phyloP scores from a whole-genome alignment of 202 grass and related monocot genomes.

The Schoenoplectus tabernaemontani region DNA sequence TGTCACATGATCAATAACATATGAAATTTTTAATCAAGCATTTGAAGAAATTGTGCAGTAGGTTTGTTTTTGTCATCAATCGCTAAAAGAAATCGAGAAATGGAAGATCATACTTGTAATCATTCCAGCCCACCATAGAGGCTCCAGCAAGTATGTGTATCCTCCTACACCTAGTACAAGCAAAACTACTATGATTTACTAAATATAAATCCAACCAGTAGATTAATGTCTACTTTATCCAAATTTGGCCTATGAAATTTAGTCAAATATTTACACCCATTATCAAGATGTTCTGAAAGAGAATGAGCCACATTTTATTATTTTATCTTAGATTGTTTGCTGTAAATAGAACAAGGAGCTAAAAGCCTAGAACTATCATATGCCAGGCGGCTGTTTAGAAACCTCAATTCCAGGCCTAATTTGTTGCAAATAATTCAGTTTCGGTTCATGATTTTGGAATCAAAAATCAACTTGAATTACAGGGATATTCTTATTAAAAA shows the following conservation, averaged over 20 bases:
- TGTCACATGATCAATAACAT: background rate
- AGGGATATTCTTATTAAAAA: background rate
- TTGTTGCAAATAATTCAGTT: background rate
- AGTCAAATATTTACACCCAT: background rate
- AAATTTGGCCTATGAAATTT: background rate
- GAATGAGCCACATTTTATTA: background rate
- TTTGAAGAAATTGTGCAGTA: background rate
- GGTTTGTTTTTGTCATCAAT: background rate
- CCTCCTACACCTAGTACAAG: slow-evolving; percentile 60
- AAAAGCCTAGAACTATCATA: background rate
- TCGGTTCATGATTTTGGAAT: background rate
- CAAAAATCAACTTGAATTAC: background rate
- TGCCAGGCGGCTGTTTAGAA: background rate
- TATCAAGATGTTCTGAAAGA: background rate
- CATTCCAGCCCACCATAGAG: slow-evolving; percentile 97
- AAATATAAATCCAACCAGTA: background rate
- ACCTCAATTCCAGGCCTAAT: background rate
- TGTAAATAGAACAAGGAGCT: too few relatives aligned
- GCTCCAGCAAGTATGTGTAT: slow-evolving; percentile 75
- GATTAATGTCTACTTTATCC: background rate
- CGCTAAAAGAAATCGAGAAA: background rate
- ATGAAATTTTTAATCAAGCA: slow-evolving; percentile 25
- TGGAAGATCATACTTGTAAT: slow-evolving; percentile 58
- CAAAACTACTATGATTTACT: background rate
- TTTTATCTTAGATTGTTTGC: background rate